These are phyloP conservation scores for Thymus mandschuricus DNA, from an alignment of 257 asterid genomes.

Conservation along the genomic window DNA sequence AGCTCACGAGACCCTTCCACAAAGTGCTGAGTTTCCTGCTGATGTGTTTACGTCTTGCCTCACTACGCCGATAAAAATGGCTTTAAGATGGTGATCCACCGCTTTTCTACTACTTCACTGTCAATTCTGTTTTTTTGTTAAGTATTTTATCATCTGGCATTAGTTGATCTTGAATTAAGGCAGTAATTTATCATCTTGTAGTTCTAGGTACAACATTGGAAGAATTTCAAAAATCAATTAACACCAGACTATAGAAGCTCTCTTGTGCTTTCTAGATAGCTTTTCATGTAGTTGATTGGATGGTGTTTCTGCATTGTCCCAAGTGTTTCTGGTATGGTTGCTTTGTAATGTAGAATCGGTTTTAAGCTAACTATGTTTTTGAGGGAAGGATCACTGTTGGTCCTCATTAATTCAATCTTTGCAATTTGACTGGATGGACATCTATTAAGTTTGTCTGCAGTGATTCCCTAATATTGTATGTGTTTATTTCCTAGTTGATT, in stretches of 20 bases:
- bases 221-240: neutral
- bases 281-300: neutral
- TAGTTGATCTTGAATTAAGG: neutral
- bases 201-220: neutral
- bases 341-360: neutral
- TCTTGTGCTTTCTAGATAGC: slow-evolving; percentile 19
- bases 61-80: slow-evolving; percentile 97
- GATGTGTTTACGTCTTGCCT: slow-evolving; percentile 98
- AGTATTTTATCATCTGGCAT: slow-evolving; percentile 12
- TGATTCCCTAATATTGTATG: neutral
- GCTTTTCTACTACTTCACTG: slow-evolving; percentile 30
- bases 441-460: slow-evolving; percentile 10
- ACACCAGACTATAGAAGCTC: slow-evolving; percentile 21
- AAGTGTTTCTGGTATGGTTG: neutral
- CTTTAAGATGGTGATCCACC: slow-evolving; percentile 80
- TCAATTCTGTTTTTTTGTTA: slow-evolving; percentile 22
- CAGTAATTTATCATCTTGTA: neutral
- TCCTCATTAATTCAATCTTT: slow-evolving; percentile 3
- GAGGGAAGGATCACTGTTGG: neutral
- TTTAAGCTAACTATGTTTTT: neutral
- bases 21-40: slow-evolving; percentile 96
- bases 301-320: slow-evolving; percentile 3
- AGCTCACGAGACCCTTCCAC: slow-evolving; percentile 92
- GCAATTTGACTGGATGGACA: slow-evolving; percentile 2
- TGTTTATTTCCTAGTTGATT: slow-evolving; percentile 2